Evolutionary conservation across 768 basidiomycete species (phyloP).

Genomic region (Heimioporus sp.): DNA sequence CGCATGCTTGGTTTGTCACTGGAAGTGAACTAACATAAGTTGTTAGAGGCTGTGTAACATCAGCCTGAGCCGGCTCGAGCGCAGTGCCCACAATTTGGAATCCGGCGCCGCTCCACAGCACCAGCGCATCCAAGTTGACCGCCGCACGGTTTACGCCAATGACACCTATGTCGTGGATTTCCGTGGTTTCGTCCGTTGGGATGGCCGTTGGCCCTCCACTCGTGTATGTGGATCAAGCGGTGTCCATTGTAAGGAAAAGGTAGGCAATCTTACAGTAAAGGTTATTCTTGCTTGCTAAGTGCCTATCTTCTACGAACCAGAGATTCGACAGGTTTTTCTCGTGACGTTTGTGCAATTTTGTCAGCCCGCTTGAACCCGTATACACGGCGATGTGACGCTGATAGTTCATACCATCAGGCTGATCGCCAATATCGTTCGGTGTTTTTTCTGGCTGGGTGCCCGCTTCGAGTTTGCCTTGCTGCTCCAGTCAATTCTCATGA

Average conservation of each 20-base stretch:
- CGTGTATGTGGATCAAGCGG: constrained; percentile 80
- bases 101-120: constrained; percentile 4
- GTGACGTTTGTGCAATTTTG: constrained; percentile 85
- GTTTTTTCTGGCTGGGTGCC: constrained; percentile 88
- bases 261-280: constrained; percentile 24
- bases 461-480: constrained; percentile 75
- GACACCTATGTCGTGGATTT: constrained; percentile 60
- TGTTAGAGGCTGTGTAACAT: too few species aligned
- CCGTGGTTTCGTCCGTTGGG: constrained; percentile 64
- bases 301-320: constrained; percentile 36
- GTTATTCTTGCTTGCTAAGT: constrained; percentile 1
- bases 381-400: constrained; percentile 2
- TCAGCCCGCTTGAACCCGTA: constrained; percentile 30
- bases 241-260: constrained; percentile 81
- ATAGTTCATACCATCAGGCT: constrained; percentile 42
- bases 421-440: constrained; percentile 82
- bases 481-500: constrained; percentile 85
- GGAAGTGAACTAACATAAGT: too few species aligned
- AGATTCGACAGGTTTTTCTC: constrained; percentile 83
- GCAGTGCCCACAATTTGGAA: neutral
- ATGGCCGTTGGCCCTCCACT: constrained; percentile 87
- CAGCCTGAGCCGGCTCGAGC: too few species aligned
- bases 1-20: too few species aligned
- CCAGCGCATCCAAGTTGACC: neutral
- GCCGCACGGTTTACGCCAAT: constrained; percentile 18